Conservation (phyloP, 2,329 filamentous ascomycete genomes). For the Pseudofabraea citricarpa region DNA sequence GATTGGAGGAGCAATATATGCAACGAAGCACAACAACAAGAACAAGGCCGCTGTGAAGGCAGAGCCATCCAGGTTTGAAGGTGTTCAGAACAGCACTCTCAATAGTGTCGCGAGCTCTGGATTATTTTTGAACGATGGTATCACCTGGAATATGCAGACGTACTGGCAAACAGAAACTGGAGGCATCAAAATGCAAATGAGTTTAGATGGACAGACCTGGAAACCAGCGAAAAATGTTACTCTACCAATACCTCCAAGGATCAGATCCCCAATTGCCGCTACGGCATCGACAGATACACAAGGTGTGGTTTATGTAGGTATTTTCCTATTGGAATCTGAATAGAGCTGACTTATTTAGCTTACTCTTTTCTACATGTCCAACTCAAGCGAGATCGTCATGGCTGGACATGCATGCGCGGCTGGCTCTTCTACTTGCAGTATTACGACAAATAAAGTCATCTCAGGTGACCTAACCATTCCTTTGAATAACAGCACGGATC, state of each 20-base stretch:
- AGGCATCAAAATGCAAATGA: conserved; percentile 13
- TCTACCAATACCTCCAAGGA: conserved; percentile 11
- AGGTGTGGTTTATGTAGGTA: conserved; percentile 15
- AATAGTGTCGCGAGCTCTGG: conserved; percentile 18
- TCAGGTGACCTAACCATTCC: conserved; percentile 9
- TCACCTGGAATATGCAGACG: conserved; percentile 18
- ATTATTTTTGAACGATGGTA: conserved; percentile 13
- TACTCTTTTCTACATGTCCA: conserved; percentile 19
- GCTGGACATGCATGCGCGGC: conserved; percentile 15
- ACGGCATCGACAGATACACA: conserved; percentile 15
- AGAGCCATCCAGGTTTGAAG: background rate
- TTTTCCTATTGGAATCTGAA: background rate
- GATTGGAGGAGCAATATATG: background rate
- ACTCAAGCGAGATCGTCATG: conserved; percentile 14
- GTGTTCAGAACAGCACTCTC: conserved; percentile 11
- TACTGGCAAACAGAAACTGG: conserved; percentile 16
- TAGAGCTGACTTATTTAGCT: conserved; percentile 7
- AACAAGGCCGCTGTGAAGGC: background rate
- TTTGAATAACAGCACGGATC: conserved; percentile 11
- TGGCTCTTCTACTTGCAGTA: conserved; percentile 11
- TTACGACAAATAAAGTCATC: conserved; percentile 5
- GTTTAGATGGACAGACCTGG: conserved; percentile 14
- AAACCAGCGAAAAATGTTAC: conserved; percentile 10
- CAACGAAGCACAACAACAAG: background rate
- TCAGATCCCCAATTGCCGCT: conserved; percentile 16